Evolutionary conservation across 2,329 filamentous ascomycete species (phyloP).

Genomic region (Teratosphaeria nubilosa): DNA sequence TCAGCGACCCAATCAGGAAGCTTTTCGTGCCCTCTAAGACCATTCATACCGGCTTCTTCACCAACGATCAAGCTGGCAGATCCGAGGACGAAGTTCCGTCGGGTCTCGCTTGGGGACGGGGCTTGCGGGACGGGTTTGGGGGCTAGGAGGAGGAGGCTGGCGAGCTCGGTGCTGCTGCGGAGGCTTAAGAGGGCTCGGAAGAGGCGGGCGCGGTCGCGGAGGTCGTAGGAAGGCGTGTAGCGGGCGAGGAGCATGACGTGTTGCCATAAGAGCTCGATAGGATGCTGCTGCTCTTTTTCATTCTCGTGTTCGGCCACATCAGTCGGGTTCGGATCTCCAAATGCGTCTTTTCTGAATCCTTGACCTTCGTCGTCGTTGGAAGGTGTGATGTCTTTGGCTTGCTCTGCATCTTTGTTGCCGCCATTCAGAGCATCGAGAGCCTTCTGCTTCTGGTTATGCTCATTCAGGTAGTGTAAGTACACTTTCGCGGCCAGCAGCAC

Average conservation of each 20-base stretch:
- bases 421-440: conserved; percentile 17
- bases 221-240: conserved; percentile 90
- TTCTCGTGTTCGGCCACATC: conserved; percentile 8
- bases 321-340: conserved; percentile 6
- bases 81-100: conserved; percentile 68
- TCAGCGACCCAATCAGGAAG: conserved; percentile 77
- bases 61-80: conserved; percentile 79
- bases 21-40: conserved; percentile 65
- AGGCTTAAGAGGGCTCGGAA: conserved; percentile 76
- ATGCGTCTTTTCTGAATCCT: conserved; percentile 15
- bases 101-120: conserved; percentile 73
- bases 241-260: conserved; percentile 77
- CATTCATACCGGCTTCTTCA: conserved; percentile 60
- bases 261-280: conserved; percentile 68
- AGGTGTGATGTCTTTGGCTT: not conserved
- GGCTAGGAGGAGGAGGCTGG: conserved; percentile 79
- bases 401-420: conserved; percentile 11
- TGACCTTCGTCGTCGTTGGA: conserved; percentile 14
- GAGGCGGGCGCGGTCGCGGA: conserved; percentile 80
- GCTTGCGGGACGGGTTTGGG: conserved; percentile 90
- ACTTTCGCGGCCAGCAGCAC: conserved; percentile 91
- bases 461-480: conserved; percentile 78
- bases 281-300: conserved; percentile 38
- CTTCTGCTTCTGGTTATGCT: conserved; percentile 34
- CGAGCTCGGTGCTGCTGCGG: conserved; percentile 67